Conservation (phyloP, 495 filamentous ascomycete genomes). For the Chlorociboria aeruginascens region DNA sequence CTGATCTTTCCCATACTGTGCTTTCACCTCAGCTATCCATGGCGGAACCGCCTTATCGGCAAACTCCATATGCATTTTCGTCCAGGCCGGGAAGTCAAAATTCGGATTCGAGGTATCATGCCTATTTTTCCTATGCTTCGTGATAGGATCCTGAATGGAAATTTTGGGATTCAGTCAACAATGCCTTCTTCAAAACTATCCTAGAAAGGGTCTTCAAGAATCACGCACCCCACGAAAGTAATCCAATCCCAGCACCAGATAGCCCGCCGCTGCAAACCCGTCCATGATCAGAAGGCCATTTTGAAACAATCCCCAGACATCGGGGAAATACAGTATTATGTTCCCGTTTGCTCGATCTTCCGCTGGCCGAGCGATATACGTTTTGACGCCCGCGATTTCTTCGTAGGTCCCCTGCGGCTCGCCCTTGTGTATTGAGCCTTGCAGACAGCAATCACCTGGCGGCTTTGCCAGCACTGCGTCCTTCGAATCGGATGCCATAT, state of each 20-base stretch:
- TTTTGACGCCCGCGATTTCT: conserved; percentile 21
- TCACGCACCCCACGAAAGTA: conserved; percentile 32
- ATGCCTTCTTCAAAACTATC: no score
- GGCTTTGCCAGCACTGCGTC: conserved; percentile 28
- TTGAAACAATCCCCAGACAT: conserved; percentile 28
- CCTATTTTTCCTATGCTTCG: conserved; percentile 27
- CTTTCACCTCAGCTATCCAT: conserved; percentile 23
- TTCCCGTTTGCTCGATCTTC: conserved; percentile 23
- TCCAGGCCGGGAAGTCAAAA: conserved; percentile 32
- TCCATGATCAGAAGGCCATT: conserved; percentile 30
- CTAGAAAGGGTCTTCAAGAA: no score
- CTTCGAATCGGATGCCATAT: no score
- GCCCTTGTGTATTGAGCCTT: conserved; percentile 25
- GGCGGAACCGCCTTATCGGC: conserved; percentile 22
- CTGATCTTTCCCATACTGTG: conserved; percentile 20
- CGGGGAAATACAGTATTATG: conserved; percentile 30
- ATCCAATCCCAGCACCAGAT: conserved; percentile 26
- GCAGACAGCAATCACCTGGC: conserved; percentile 22
- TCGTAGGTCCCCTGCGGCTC: conserved; percentile 21
- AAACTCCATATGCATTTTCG: conserved; percentile 25
- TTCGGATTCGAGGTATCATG: conserved; percentile 22
- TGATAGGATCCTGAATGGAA: conserved; percentile 24
- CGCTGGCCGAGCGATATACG: conserved; percentile 24
- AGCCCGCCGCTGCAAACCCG: conserved; percentile 30
- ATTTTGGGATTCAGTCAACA: not conserved